Evolutionary conservation across 2,329 filamentous ascomycete genomes (phyloP), one percentile per base, ranked within the genome.

Genomic region (Aspergillus nomiae): DNA sequence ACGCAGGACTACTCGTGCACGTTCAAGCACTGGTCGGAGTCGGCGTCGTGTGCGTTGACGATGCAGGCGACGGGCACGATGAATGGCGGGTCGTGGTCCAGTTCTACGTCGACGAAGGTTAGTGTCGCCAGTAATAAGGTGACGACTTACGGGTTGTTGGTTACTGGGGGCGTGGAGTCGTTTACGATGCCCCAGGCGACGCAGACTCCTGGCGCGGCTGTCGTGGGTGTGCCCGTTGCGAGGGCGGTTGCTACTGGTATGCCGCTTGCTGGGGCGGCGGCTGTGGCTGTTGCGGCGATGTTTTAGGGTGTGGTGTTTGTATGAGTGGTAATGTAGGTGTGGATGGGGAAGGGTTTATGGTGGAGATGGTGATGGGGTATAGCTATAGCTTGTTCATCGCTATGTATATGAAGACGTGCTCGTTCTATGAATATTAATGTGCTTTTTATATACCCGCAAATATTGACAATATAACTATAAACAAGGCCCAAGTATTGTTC

Each of bases 241-340:
- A 62, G 46, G 24, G 64, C 69, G 24, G 56, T 72, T 59, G 67
- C 70, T 38, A 73, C 70, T 2, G 70, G 67, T 30, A 65, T 65
- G n/a, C 69, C 71, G 14, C 26, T 73, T 38, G 65, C 64, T 59
- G 71, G 67, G 28, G 71, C 70, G 45, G 70, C 70, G 0, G 60
- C 67, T 9, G 64, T 63, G 55, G 71, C 68, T 60, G 62, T 60
- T 24, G 58, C 34, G 63, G 19, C 55, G 65, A 54, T 70, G 36
- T 63, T 65, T 11, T 59, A 54, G 28, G 5, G 6, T 4, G 34
- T 12, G 34, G 11, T 14, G 4, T 28, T 28, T 4, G 3, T 2
- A 1, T 28, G 1, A 3, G 12, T 14, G 34, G 5, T 34, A 12
- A 34, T 26, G 43, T 24, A 11, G 11, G 14, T 7, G 43, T 24